Evolutionary conservation across 176 grass and related monocot genomes (phyloP), one percentile per base, ranked within the genome.

Genomic region (Saccharum officinarum): DNA sequence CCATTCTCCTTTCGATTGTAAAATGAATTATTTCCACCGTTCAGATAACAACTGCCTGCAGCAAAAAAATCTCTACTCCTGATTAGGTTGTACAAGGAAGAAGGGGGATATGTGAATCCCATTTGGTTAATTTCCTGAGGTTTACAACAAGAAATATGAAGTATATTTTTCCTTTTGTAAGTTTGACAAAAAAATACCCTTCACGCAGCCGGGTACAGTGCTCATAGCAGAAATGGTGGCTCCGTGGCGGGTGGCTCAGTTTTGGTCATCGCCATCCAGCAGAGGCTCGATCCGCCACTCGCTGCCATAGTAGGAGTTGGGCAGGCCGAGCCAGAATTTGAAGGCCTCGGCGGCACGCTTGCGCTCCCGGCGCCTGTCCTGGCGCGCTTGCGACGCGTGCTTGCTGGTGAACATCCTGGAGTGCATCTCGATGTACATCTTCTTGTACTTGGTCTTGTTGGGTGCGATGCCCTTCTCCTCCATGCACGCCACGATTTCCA

Each of bases 401-500:
- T 86, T 91, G 76, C 96, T 98, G 5, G 93, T 98, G 84, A 98
- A 98, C 93, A 98, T 92, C 36, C 93, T 80, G 0, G 91, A 92
- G 87, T 98, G 96, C 96, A 95, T 87, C 89, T 98, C 77, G 47
- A 95, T 86, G 85, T 98, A 98, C 33, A 95, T 98, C 93, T 84
- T 95, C 85, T 84, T 92, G 89, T 98, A 98, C 91, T 88, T 98
- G 64, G 85, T 87, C 89, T 98, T 98, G 90, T 98, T 90, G 59
- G 96, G 91, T 6, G 89, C 83, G 42, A 98, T 90, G 71, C 93
- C 93, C 41, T 89, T 93, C 76, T 95, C 91, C 91, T 98, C 96
- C 96, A 98, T 98, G 86, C 89, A 89, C 74, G 93, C 96, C 86
- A 98, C 96, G 55, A 98, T 94, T 84, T 98, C 96, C 77, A 98